These are phyloP conservation scores for Coemansia linderi DNA, from an alignment of 371 early-diverging fungal species.

Conservation along the genomic window DNA sequence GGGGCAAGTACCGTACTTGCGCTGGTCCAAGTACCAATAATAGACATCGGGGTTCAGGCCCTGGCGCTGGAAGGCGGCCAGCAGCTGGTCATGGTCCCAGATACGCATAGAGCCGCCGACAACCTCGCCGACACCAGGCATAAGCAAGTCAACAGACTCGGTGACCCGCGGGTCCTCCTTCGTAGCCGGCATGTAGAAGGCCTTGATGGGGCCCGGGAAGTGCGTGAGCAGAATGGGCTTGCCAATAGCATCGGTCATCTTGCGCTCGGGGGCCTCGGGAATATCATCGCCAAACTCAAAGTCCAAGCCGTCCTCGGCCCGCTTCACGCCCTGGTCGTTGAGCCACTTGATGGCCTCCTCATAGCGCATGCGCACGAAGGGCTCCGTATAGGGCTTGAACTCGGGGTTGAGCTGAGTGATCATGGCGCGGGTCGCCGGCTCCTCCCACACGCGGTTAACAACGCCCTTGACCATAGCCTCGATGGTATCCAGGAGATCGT, in stretches of 20 bases:
- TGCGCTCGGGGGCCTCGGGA: constrained; percentile 98
- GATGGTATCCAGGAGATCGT: constrained; percentile 86
- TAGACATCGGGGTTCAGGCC: constrained; percentile 96
- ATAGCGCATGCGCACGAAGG: constrained; percentile 98
- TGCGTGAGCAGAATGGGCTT: constrained; percentile 96
- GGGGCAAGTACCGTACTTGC: constrained; percentile 96
- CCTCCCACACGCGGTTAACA: constrained; percentile 78
- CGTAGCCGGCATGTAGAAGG: constrained; percentile 99
- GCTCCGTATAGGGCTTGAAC: constrained; percentile 78
- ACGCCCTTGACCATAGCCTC: constrained; percentile 92
- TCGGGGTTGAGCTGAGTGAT: constrained; percentile 91
- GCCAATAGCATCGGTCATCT: constrained; percentile 96
- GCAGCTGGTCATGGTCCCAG: constrained; percentile 83
- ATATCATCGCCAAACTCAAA: constrained; percentile 99
- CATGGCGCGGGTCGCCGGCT: constrained; percentile 75
- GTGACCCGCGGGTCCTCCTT: constrained; percentile 84
- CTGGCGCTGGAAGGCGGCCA: constrained; percentile 95
- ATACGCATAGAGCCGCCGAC: constrained; percentile 99
- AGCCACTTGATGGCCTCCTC: constrained; percentile 97
- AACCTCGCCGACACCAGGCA: constrained; percentile 99
- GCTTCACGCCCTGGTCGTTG: constrained; percentile 85
- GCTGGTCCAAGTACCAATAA: constrained; percentile 99
- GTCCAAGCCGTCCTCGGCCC: constrained; percentile 84
- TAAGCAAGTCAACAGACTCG: constrained; percentile 97
- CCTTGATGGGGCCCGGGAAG: constrained; percentile 98